Conservation (phyloP, 2,329 filamentous ascomycete species). For the Daldinia sp. region DNA sequence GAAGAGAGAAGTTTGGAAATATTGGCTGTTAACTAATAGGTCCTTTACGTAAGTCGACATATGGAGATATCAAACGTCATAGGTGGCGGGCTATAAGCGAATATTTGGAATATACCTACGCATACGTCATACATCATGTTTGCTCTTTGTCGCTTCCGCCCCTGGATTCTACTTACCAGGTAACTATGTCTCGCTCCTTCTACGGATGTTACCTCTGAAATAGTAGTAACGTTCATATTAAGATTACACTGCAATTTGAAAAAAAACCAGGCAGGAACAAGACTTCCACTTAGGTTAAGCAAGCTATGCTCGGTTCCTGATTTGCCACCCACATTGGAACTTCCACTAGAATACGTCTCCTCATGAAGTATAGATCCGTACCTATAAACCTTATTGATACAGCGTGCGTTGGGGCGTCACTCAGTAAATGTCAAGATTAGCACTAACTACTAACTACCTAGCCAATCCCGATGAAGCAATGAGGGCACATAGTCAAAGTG, state of each 20-base stretch:
- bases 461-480: too few species aligned
- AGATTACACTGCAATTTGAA: too few species aligned
- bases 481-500: neutral
- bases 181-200: neutral
- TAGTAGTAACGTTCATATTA: neutral
- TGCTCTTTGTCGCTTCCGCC: neutral
- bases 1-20: neutral
- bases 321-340: too few species aligned
- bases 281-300: too few species aligned
- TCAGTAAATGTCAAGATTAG: neutral
- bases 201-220: neutral
- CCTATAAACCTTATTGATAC: conserved; percentile 19
- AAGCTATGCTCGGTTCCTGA: neutral
- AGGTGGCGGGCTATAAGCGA: neutral
- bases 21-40: neutral
- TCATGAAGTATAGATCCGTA: too few species aligned
- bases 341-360: too few species aligned
- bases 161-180: neutral
- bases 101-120: neutral
- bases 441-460: neutral
- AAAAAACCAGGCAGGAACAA: too few species aligned
- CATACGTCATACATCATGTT: conserved; percentile 1
- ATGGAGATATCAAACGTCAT: conserved; percentile 4
- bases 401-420: neutral
- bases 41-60: neutral